Evolutionary conservation across 495 filamentous ascomycete genomes (phyloP), one percentile per base, ranked within the genome.

Genomic region (Daldinia grandis): DNA sequence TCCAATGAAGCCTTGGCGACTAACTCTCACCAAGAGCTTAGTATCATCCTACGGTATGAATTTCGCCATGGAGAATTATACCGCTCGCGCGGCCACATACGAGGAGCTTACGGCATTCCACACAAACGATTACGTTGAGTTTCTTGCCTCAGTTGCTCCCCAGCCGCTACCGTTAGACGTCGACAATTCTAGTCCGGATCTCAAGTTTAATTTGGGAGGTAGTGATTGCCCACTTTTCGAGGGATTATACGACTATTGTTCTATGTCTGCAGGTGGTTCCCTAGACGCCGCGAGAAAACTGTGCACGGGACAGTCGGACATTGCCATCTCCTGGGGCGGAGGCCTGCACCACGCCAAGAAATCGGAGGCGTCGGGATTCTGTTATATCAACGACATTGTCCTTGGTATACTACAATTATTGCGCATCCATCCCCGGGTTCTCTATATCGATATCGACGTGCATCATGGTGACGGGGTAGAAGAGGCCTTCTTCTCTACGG

Each of bases 281-380:
- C 85, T 99, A 58, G 93, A 97, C 78, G 95, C 95, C 10, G 95
- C 95, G 28, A 90, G 93, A 65, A 95, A 95, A 78, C 87, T 99
- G 37, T 91, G 90, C 72, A 90, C 91, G 74, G 83, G 90, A 37
- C 92, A 98, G 80, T 91, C 93, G 25, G 90, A 97, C 75, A 98
- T 99, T 73, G 95, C 95, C 10, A 94, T 98, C 82, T 97, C 97
- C 79, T 99, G 95, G 95, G 95, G 93, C n/a, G 95, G 95, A 19
- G 95, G 95, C 3, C 84, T 99, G n/a, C 95, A 99, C 76, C 95
- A 99, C 78, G 95, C 95, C 27, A 97, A 97, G 77, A 97, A 96
- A 74, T 88, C 90, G 75, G 92, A 97, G 78, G 95, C 96, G 17
- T 92, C 89, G 55, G 95, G 95, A 5, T 99, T 99, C 81, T 99